These are phyloP conservation scores for Nicotiana tomentosiformis DNA, from an alignment of 257 asterid genomes.

Conservation along the genomic window DNA sequence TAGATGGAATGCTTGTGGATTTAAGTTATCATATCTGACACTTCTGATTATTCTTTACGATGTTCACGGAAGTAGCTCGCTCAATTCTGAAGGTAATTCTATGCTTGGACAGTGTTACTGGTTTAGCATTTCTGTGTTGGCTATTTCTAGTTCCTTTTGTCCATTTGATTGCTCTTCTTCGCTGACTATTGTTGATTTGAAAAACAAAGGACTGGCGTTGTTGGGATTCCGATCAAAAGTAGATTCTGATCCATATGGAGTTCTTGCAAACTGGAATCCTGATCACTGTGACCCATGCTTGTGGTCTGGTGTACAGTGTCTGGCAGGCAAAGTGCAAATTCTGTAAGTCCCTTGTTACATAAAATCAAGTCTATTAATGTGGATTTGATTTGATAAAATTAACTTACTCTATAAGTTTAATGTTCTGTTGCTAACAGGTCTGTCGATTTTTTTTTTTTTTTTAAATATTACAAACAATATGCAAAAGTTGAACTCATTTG, in stretches of 20 bases:
- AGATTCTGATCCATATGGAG: slow-evolving; percentile 55
- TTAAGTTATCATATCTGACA: slow-evolving; percentile 33
- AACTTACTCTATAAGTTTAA: background rate
- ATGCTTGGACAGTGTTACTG: background rate
- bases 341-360: slow-evolving; percentile 49
- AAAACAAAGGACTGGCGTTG: slow-evolving; percentile 54
- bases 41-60: slow-evolving; percentile 39
- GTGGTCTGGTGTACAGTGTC: slow-evolving; percentile 79
- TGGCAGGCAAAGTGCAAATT: slow-evolving; percentile 52
- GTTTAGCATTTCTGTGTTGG: background rate
- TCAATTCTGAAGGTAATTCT: slow-evolving; percentile 67
- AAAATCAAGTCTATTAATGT: background rate
- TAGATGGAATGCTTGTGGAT: slow-evolving; percentile 51
- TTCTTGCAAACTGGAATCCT: slow-evolving; percentile 65
- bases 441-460: background rate
- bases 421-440: background rate
- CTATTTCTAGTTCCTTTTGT: background rate
- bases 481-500: background rate
- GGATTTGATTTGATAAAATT: background rate
- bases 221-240: slow-evolving; percentile 56
- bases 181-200: slow-evolving; percentile 11
- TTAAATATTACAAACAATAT: background rate
- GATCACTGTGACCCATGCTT: slow-evolving; percentile 60
- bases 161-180: background rate
- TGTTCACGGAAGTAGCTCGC: slow-evolving; percentile 41